These are phyloP conservation scores for Beauveria brongniartii DNA, from an alignment of 2,329 filamentous ascomycete genomes.

Conservation along the genomic window DNA sequence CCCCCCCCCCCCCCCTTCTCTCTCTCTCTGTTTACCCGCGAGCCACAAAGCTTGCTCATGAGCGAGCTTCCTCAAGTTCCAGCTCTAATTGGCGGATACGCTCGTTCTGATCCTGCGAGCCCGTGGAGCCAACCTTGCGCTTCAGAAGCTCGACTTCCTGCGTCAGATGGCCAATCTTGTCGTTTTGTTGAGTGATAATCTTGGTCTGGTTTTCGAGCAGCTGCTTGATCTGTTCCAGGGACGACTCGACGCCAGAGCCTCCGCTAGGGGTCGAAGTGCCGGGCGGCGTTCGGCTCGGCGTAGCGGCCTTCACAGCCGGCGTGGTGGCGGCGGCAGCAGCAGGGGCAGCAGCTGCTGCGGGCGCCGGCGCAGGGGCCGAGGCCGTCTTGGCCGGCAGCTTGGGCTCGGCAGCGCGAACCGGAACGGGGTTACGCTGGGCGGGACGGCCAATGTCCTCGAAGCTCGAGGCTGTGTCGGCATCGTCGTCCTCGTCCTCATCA, in stretches of 20 bases:
- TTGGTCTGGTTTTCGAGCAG: conserved; percentile 69
- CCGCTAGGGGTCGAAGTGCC: conserved; percentile 20
- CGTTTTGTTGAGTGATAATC: conserved; percentile 68
- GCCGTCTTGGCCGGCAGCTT: conserved; percentile 28
- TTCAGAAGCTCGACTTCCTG: conserved; percentile 74
- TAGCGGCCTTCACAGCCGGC: conserved; percentile 18
- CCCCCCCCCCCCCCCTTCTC: no score
- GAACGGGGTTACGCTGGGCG: conserved; percentile 47
- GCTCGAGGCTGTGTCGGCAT: conserved; percentile 58
- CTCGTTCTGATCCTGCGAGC: conserved; percentile 56
- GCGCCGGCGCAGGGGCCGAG: conserved; percentile 13
- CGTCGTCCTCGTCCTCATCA: conserved; percentile 52
- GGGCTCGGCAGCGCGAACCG: conserved; percentile 26
- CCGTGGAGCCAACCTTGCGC: conserved; percentile 54
- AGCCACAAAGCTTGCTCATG: conserved; percentile 26
- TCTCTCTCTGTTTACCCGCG: not conserved
- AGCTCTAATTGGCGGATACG: conserved; percentile 60
- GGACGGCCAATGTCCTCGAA: conserved; percentile 83
- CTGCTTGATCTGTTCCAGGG: conserved; percentile 68
- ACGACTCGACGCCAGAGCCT: conserved; percentile 45
- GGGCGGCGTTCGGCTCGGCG: conserved; percentile 25
- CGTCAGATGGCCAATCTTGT: conserved; percentile 63
- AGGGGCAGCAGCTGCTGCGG: conserved; percentile 13
- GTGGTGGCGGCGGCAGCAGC: conserved; percentile 13
- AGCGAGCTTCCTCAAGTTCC: conserved; percentile 56